These are phyloP conservation scores for Aspergillus biplanus DNA, from an alignment of 495 filamentous ascomycete genomes.

Conservation along the genomic window DNA sequence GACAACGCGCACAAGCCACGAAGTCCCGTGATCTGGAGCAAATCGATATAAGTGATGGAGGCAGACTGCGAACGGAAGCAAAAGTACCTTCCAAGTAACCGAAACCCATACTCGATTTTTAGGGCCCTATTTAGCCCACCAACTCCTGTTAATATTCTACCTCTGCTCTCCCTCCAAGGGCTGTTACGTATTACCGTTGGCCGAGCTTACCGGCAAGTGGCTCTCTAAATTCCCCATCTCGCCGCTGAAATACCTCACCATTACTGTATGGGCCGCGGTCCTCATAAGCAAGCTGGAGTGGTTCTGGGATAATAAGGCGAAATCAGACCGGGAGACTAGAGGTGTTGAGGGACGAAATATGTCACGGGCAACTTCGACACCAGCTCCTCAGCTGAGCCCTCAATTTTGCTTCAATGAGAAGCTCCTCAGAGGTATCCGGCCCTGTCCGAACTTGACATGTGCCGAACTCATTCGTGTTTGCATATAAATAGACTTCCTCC, in stretches of 20 bases:
- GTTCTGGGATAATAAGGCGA: conserved; percentile 41
- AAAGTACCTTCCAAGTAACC: not conserved
- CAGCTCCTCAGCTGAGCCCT: conserved; percentile 70
- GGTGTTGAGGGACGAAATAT: conserved; percentile 47
- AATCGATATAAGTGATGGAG: not conserved
- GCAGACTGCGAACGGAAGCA: not conserved
- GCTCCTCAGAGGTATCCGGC: conserved; percentile 71
- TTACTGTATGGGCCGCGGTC: not conserved
- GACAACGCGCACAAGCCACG: conserved; percentile 26
- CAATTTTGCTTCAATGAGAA: conserved; percentile 93
- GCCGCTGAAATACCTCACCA: not conserved
- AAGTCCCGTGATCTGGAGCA: conserved; percentile 23
- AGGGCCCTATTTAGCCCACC: no score
- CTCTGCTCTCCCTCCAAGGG: not conserved
- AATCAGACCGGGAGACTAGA: conserved; percentile 27
- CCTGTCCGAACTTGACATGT: not conserved
- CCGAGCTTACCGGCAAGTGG: not conserved
- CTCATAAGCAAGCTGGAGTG: conserved; percentile 42
- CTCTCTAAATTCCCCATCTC: not conserved
- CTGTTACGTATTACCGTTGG: not conserved
- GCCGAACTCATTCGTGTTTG: conserved; percentile 13
- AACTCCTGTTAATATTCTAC: no score
- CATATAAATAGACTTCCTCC: conserved; percentile 78
- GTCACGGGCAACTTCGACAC: conserved; percentile 58
- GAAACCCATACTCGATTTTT: not conserved